Conservation (phyloP, 2,329 filamentous ascomycete genomes). For the Penicillium sp. region DNA sequence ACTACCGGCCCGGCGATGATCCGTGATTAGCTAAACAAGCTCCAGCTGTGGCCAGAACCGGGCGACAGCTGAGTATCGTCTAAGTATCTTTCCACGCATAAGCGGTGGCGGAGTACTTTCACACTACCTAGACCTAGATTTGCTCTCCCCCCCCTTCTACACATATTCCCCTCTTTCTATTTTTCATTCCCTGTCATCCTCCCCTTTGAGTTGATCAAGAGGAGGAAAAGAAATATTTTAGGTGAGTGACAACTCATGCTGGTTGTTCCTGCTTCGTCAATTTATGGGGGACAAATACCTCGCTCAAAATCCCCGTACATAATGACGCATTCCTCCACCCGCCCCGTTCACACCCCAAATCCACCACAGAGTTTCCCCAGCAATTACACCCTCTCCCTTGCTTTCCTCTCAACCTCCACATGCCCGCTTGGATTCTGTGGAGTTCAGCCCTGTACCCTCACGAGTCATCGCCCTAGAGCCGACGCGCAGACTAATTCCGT, state of each 20-base stretch:
- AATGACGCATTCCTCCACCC: slow-evolving; percentile 39
- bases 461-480: background rate
- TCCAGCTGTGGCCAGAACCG: slow-evolving; percentile 15
- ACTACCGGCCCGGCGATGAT: slow-evolving; percentile 15
- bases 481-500: slow-evolving; percentile 16
- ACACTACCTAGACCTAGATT: slow-evolving; percentile 7
- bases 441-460: slow-evolving; percentile 15
- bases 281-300: slow-evolving; percentile 12
- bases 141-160: background rate
- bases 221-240: background rate
- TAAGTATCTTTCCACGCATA: slow-evolving; percentile 20
- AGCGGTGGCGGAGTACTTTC: slow-evolving; percentile 27
- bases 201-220: background rate
- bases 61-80: slow-evolving; percentile 6
- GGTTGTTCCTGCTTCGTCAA: background rate
- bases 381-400: slow-evolving; percentile 20
- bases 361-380: slow-evolving; percentile 14
- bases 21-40: slow-evolving; percentile 14
- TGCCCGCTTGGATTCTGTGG: slow-evolving; percentile 18
- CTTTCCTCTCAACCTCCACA: slow-evolving; percentile 26
- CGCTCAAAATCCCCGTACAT: slow-evolving; percentile 25
- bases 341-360: slow-evolving; percentile 21
- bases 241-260: background rate
- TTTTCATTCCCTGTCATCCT: slow-evolving; percentile 6
- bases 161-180: slow-evolving; percentile 9